Conservation (phyloP, 2,329 filamentous ascomycete species). For the Rosellinia necatrix region DNA sequence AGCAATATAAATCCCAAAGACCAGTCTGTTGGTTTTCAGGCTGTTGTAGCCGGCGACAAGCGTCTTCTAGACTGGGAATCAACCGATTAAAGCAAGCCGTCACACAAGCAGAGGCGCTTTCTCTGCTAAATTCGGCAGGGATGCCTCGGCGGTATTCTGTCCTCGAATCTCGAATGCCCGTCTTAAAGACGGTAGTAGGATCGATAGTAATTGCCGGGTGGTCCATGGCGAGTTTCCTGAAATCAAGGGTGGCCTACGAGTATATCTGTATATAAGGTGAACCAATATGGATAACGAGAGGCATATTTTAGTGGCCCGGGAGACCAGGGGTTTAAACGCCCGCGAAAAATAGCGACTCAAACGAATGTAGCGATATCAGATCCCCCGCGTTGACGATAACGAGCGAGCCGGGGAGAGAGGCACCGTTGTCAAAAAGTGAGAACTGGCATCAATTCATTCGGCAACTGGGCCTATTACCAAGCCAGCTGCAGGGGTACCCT, state of each 20-base stretch:
- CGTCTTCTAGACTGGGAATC: conserved; percentile 29
- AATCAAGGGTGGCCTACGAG: conserved; percentile 24
- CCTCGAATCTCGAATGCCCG: conserved; percentile 3
- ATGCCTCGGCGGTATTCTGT: conserved; percentile 1
- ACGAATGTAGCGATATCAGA: conserved; percentile 33
- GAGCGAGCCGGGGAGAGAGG: conserved; percentile 24
- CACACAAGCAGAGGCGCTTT: conserved; percentile 32
- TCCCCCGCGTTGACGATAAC: conserved; percentile 23
- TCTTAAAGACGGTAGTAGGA: neutral
- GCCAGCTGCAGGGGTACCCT: conserved; percentile 33
- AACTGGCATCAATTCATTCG: conserved; percentile 24
- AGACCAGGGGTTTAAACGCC: conserved; percentile 16
- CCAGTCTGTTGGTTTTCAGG: conserved; percentile 32
- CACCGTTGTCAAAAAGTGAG: conserved; percentile 20
- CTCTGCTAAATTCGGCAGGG: conserved; percentile 26
- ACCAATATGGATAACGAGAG: conserved; percentile 30
- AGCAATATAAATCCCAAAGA: conserved; percentile 56
- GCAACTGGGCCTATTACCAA: conserved; percentile 28
- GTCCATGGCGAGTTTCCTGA: conserved; percentile 26
- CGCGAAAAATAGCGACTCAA: conserved; percentile 19
- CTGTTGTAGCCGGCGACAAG: conserved; percentile 33
- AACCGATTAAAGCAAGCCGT: conserved; percentile 33
- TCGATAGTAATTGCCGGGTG: conserved; percentile 4
- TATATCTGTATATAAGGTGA: conserved; percentile 28
- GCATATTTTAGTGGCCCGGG: conserved; percentile 30